Percentiles rank a stretch among this genome's conserved stretches.
Evolutionary conservation across 1,139 yeast genomes (phyloP).

Genomic region (Suhomyces chickasaworum): DNA sequence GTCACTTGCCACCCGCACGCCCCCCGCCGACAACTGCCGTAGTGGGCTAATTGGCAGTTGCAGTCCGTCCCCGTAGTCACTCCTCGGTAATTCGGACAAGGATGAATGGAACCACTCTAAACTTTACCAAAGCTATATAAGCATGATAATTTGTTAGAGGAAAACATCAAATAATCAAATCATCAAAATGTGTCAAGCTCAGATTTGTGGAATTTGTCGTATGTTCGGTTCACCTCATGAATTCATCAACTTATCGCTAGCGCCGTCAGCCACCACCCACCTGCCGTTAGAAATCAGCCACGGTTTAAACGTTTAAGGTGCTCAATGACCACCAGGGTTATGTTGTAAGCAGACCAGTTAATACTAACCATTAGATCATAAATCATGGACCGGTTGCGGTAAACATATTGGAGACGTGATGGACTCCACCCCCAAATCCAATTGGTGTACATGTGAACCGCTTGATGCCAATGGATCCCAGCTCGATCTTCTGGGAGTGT

Average conservation of each 20-base stretch:
- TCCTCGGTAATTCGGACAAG: conserved; percentile 10
- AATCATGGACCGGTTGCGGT: conserved; percentile 49
- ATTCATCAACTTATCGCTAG: background rate
- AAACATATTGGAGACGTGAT: conserved; percentile 37
- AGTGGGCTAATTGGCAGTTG: conserved; percentile 5
- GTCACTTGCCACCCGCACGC: conserved; percentile 3
- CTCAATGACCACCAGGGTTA: background rate
- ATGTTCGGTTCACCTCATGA: no score
- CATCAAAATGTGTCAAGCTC: conserved; percentile 41
- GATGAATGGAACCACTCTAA: conserved; percentile 5
- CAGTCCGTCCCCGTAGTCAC: conserved; percentile 8
- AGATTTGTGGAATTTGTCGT: conserved; percentile 42
- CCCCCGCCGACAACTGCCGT: conserved; percentile 5
- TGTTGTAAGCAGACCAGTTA: background rate
- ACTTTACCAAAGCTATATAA: background rate
- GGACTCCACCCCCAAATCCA: conserved; percentile 35
- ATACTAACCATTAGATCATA: conserved; percentile 28
- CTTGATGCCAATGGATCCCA: conserved; percentile 22
- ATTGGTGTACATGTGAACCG: conserved; percentile 45
- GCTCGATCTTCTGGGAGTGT: conserved; percentile 15
- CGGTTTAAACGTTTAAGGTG: background rate
- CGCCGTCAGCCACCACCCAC: background rate
- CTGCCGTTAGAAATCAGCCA: no score
- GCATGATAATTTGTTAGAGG: background rate
- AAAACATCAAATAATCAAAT: background rate